Conservation (phyloP, 345 rosid species). For the Geranium rotundifolium region DNA sequence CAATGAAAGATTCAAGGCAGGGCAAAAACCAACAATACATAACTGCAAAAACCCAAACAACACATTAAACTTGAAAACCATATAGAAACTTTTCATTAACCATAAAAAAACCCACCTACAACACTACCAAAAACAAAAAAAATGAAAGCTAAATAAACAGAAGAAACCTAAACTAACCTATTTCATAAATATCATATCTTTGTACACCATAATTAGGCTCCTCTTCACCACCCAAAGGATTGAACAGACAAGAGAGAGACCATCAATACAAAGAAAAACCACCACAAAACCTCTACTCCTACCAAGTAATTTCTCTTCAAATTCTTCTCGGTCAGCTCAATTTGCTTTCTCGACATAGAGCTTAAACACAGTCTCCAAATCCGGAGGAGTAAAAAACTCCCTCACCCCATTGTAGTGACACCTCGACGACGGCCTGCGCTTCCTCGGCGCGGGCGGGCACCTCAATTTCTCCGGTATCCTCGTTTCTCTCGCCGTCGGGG, state of each 20-base stretch:
- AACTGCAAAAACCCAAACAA: not conserved
- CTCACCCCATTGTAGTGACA: conserved; percentile 40
- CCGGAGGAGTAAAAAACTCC: conserved; percentile 76
- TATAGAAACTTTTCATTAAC: not conserved
- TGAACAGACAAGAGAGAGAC: conserved; percentile 5
- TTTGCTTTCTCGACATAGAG: conserved; percentile 48
- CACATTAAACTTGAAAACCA: conserved; percentile 5
- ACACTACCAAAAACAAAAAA: not conserved
- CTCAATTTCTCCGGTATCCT: conserved; percentile 56
- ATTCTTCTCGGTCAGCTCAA: conserved; percentile 10
- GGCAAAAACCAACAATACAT: not conserved
- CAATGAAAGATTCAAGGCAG: not conserved
- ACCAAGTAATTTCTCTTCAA: not conserved
- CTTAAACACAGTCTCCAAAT: conserved; percentile 68
- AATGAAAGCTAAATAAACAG: not conserved
- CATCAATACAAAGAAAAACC: conserved; percentile 7
- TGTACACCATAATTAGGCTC: conserved; percentile 26
- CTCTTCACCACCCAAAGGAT: conserved; percentile 5
- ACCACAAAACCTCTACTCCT: not conserved
- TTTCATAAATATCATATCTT: conserved; percentile 24
- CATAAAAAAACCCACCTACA: not conserved
- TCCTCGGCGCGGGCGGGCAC: conserved; percentile 85
- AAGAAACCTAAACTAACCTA: conserved; percentile 16
- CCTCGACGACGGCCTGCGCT: conserved; percentile 47
- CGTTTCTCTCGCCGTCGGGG: conserved; percentile 69